phyloP scores from a whole-genome alignment of 139 green algal genomes.

The Yamagishiella unicocca region DNA sequence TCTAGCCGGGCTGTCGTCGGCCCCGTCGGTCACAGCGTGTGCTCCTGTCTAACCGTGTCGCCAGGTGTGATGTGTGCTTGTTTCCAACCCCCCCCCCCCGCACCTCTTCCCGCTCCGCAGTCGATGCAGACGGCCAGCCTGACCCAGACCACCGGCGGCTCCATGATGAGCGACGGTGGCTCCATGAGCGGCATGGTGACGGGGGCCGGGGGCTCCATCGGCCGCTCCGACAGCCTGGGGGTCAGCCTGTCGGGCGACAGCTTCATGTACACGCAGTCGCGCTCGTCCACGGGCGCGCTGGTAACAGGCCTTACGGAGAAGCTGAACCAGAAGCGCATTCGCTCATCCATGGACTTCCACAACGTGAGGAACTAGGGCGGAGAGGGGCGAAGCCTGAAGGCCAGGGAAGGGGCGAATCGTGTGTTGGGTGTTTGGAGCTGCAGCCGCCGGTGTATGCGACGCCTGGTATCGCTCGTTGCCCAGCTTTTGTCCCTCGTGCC shows the following conservation, averaged over 20 bases:
- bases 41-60: no score
- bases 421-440: no score
- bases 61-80: no score
- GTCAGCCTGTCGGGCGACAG: constrained; percentile 31
- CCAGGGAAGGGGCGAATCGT: no score
- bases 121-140: constrained; percentile 39
- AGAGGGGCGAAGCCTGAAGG: not conserved
- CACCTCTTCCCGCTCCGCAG: not conserved
- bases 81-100: not conserved
- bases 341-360: constrained; percentile 53
- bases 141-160: constrained; percentile 32
- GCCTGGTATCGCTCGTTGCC: no score
- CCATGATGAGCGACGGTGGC: constrained; percentile 37
- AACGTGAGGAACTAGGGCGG: constrained; percentile 15
- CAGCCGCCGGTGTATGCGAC: no score
- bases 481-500: no score
- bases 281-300: constrained; percentile 63
- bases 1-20: no score
- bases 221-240: constrained; percentile 38
- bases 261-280: constrained; percentile 53
- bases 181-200: constrained; percentile 45
- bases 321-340: constrained; percentile 74
- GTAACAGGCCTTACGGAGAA: constrained; percentile 75
- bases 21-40: no score
- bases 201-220: constrained; percentile 25